Base-by-base conservation (phyloP, 2,329 filamentous ascomycete genomes). In the Torrubiella hemipterigena region DNA sequence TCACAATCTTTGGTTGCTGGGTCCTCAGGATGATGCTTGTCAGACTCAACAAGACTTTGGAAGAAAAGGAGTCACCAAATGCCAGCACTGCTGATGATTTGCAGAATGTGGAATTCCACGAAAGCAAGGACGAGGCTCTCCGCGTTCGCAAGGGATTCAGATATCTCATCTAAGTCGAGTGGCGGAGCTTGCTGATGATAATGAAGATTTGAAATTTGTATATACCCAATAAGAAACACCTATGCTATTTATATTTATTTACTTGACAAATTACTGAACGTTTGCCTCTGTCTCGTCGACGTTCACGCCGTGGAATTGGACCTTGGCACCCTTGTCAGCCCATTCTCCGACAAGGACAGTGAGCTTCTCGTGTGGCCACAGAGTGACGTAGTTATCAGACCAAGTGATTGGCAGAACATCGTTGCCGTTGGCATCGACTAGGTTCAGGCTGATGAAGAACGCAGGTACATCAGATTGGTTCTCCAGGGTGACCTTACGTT, bases 361-460 rank as follows among this genome's bases (percentile, higher is more conserved):
- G 10, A 73, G 27, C 31, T 51, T 63, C 52, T 78, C 73, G 1
- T 53, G 48, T 0, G 73, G 70, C 59, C 66, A 75, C 8, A 78
- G 48, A 2, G 72, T 76, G 10, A 78, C 53, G 37, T 77, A 78
- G 37, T 78, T 78, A 38, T 77, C 73, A 1, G 63, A 65, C 72
- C 73, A 78, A 14, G 55, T 53, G 1, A 72, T 59, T 0, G 71
- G 68, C 5, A 61, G 39, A 0, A 74, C 54, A 30, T 73, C 67
- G 0, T 51, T 40, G 0, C 59, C 59, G 0, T 46, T 36, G 3
- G 32, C 38, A 37, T 71, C 58, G 0, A 73, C 54, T 2, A 74
- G 45, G 27, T 61, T 61, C 18, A 77, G 32, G 3, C 62, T 54
- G 7, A 78, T 40, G 38, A 78, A 78, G 27, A 77, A 65, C 0